Conservation (phyloP, 2,329 filamentous ascomycete genomes). For the Penicillium sp. region DNA sequence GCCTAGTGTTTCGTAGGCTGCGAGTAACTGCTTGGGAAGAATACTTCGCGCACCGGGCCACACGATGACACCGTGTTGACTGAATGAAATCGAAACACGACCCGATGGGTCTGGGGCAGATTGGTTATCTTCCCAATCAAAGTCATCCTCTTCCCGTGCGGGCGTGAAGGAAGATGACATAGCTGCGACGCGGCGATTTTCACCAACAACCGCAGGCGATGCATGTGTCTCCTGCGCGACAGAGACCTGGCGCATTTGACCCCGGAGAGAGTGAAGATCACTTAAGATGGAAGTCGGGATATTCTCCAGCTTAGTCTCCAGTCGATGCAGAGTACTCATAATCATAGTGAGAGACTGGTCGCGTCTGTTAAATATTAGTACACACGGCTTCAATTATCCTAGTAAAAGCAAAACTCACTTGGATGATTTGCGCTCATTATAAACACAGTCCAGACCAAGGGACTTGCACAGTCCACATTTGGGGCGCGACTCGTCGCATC, state of each 20-base stretch:
- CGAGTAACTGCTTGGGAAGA: constrained; percentile 45
- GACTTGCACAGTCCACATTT: constrained; percentile 54
- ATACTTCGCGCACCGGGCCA: constrained; percentile 51
- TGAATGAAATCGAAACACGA: constrained; percentile 49
- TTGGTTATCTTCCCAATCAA: constrained; percentile 31
- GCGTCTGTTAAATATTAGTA: constrained; percentile 37
- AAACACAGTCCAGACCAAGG: constrained; percentile 52
- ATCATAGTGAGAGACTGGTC: constrained; percentile 57
- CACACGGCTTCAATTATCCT: background rate
- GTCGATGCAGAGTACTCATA: constrained; percentile 55
- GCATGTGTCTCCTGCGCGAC: constrained; percentile 17
- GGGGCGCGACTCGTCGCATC: constrained; percentile 57
- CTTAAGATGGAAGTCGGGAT: constrained; percentile 38
- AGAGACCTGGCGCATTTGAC: constrained; percentile 22
- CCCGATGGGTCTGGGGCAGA: constrained; percentile 32
- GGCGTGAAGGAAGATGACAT: constrained; percentile 26
- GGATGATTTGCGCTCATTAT: constrained; percentile 55
- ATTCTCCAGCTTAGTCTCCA: constrained; percentile 55
- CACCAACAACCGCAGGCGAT: constrained; percentile 14
- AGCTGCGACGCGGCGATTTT: constrained; percentile 6
- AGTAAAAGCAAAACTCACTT: constrained; percentile 40
- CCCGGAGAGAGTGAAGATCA: constrained; percentile 35
- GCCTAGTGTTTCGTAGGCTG: constrained; percentile 39
- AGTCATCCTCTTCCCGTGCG: constrained; percentile 28
- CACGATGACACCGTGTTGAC: constrained; percentile 52